These are phyloP conservation scores for Cryptosporidium baileyi DNA, from an alignment of 169 alveolate species.

Conservation along the genomic window DNA sequence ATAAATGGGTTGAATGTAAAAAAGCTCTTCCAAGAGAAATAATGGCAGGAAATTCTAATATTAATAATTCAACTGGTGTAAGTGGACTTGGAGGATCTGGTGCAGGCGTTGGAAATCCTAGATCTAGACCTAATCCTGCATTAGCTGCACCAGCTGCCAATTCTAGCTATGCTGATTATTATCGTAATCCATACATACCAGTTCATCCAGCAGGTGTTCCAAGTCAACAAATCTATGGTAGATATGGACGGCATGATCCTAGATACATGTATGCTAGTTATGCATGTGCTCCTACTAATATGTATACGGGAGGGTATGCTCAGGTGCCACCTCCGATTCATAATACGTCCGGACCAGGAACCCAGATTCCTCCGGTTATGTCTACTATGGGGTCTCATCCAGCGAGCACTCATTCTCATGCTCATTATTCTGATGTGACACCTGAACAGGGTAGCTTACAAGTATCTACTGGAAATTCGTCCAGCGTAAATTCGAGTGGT, in stretches of 20 bases:
- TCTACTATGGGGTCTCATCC: conserved; percentile 27
- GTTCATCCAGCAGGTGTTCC: conserved; percentile 51
- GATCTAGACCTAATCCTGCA: conserved; percentile 32
- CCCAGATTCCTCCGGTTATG: conserved; percentile 13
- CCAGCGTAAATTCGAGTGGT: background rate
- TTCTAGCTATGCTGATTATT: conserved; percentile 49
- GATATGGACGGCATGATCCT: conserved; percentile 63
- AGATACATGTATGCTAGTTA: conserved; percentile 49
- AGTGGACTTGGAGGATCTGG: background rate
- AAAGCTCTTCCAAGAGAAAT: conserved; percentile 73
- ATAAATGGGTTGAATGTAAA: conserved; percentile 78
- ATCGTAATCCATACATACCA: conserved; percentile 49
- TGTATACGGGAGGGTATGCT: conserved; percentile 43
- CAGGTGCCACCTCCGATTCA: conserved; percentile 9
- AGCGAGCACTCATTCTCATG: background rate
- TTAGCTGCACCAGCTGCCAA: conserved; percentile 19
- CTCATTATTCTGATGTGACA: background rate
- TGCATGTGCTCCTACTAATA: conserved; percentile 23
- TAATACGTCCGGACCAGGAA: background rate
- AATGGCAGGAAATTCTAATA: conserved; percentile 60
- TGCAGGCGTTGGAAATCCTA: background rate
- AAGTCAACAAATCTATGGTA: conserved; percentile 60
- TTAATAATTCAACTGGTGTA: background rate
- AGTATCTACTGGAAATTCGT: background rate
- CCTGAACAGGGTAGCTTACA: conserved; percentile 1